phyloP scores from a whole-genome alignment of 352 stramenopile species.

The Salisapilia sapeloensis region DNA sequence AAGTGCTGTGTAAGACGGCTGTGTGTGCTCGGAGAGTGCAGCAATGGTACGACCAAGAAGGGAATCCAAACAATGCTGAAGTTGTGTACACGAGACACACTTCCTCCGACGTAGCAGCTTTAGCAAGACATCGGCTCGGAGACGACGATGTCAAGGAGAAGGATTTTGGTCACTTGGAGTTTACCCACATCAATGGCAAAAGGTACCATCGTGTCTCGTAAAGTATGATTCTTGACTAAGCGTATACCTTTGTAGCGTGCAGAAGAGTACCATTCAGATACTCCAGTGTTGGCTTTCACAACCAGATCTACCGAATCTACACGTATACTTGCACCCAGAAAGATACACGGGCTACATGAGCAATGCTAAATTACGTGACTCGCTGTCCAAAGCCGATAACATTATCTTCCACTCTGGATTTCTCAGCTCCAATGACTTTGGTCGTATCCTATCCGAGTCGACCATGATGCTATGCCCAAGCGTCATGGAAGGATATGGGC shows the following conservation, averaged over 20 bases:
- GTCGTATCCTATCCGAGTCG: constrained; percentile 15
- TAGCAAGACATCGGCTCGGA: constrained; percentile 4
- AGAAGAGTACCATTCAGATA: constrained; percentile 20
- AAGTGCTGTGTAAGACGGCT: constrained; percentile 27
- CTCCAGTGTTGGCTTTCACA: constrained; percentile 19
- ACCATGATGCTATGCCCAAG: constrained; percentile 33
- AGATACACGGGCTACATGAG: constrained; percentile 11
- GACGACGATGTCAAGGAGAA: constrained; percentile 22
- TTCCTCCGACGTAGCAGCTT: constrained; percentile 20
- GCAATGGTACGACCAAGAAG: constrained; percentile 34
- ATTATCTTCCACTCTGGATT: constrained; percentile 13
- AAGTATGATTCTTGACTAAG: constrained; percentile 1
- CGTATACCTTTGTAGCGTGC: constrained; percentile 7
- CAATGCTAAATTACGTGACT: constrained; percentile 8
- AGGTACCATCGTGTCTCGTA: neutral
- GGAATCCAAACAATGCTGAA: constrained; percentile 17
- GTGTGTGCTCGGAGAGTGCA: constrained; percentile 18
- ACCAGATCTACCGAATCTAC: constrained; percentile 12
- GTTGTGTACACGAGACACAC: constrained; percentile 40
- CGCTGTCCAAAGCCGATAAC: constrained; percentile 7
- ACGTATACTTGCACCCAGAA: constrained; percentile 17
- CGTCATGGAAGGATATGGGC: constrained; percentile 33
- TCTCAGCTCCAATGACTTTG: constrained; percentile 15
- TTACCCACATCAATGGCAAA: neutral
- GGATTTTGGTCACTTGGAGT: constrained; percentile 18